Percentiles rank a stretch among this genome's conserved stretches.
phyloP scores from a whole-genome alignment of 2,329 filamentous ascomycete genomes.

The Didymella glomerata region DNA sequence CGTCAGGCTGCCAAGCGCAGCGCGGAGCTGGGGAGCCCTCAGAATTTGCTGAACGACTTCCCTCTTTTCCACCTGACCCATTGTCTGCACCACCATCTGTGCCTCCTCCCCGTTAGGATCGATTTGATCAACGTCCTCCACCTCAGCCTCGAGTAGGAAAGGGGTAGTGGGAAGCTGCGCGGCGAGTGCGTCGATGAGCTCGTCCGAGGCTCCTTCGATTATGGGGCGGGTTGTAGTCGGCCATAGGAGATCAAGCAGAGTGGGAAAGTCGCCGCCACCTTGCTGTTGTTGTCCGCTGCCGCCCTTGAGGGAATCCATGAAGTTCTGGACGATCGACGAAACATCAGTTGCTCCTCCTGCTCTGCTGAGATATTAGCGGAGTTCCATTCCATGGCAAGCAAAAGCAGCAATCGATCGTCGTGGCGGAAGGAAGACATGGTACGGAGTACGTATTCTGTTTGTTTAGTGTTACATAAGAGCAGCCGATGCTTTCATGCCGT shows the following conservation, averaged over 20 bases:
- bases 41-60: conserved; percentile 81
- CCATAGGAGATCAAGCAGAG: conserved; percentile 84
- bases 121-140: conserved; percentile 65
- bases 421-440: conserved; percentile 38
- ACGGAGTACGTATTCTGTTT: conserved; percentile 39
- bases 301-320: conserved; percentile 81
- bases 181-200: conserved; percentile 77
- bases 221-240: conserved; percentile 80
- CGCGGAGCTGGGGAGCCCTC: conserved; percentile 87
- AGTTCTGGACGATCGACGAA: conserved; percentile 82
- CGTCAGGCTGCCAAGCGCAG: conserved; percentile 84
- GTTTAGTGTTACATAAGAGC: conserved; percentile 49
- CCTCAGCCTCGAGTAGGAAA: conserved; percentile 77
- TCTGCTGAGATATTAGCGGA: conserved; percentile 40
- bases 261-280: conserved; percentile 74
- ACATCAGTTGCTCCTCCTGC: conserved; percentile 71
- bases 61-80: conserved; percentile 80
- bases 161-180: conserved; percentile 80
- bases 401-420: conserved; percentile 36
- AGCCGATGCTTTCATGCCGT: conserved; percentile 35
- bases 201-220: conserved; percentile 70
- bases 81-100: conserved; percentile 76
- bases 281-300: conserved; percentile 46
- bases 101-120: conserved; percentile 74
- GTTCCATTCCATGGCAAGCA: conserved; percentile 11